Base-by-base conservation (phyloP, 2,329 filamentous ascomycete species). In the Penicillium sp. region DNA sequence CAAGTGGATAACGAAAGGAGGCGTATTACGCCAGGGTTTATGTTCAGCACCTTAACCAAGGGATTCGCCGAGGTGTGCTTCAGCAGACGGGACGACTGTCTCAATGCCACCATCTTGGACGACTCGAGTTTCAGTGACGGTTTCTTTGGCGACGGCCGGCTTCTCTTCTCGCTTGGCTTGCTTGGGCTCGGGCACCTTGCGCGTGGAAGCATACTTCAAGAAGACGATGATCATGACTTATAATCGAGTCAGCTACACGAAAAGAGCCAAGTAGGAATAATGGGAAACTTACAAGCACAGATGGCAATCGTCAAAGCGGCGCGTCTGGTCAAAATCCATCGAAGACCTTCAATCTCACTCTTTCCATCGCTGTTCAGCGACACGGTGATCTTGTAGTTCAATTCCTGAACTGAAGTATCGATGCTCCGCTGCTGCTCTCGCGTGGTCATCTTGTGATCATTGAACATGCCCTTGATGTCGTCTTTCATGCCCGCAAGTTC, bases 351-450 rank as follows among this genome's bases (percentile, higher is more conserved):
- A 47, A 97, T 92, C 66, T 97, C 90, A 5, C 89, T 93, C 72
- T 93, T 92, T 46, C 89, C 86, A 73, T 97, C 94, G 60, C 90
- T 94, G 72, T 91, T 95, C 42, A 99, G 82, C 39, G 85, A 82
- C 32, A 96, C 91, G 22, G 90, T 95, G 73, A 99, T 97, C 72
- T 96, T 94, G 76, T 97, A 96, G 75, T 93, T 96, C 64, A 97
- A 82, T 77, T 96, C 89, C 80, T 97, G 92, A 60, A 96, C 92
- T 82, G 87, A 87, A 49, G 89, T 89, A 70, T 97, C 93, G 69
- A 90, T 88, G 7, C 82, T 82, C 69, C 92, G 87, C 75, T 97
- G 92, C 72, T 97, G 90, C 73, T 93, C 89, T 53, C 92, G 81
- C 2, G 96, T 92, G 2, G 86, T 85, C 89, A 97, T 96, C 72